Evolutionary conservation across 257 asterid genomes (phyloP), one percentile per base, ranked within the genome.

Genomic region (Nyctanthes arbortristis): DNA sequence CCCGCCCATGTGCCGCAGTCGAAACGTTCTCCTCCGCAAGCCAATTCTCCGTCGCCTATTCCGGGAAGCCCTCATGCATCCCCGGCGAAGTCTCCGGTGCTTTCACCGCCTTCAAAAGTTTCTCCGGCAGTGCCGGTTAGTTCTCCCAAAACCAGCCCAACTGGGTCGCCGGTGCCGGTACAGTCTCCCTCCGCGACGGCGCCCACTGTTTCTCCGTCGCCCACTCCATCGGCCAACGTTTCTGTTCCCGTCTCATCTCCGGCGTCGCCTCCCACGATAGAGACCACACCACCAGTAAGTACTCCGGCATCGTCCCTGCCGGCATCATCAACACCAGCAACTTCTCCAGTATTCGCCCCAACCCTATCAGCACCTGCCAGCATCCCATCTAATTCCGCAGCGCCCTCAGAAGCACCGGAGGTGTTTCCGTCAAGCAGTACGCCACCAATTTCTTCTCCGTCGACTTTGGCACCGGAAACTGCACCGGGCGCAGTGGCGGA

Each of bases 171-270:
- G 70, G 78, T 67, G 7, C 77, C 39, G n/a, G 54, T 84, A 47
- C 91, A 86, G 27, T 66, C 73, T 60, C 12, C 78, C 24, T 35
- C 73, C 72, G 64, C 88, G 11, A 29, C 78, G 49, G 66, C 57
- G 29, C 20, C 66, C 67, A 7, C 71, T 5, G 54, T 49, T 59
- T 63, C 85, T 29, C 89, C 83, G 22, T 24, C 83, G 45, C 79
- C 81, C 34, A 3, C 82, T 69, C 83, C 66, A 16, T 52, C 91
- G 45, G 1, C 67, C 64, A 65, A 33, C 18, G 79, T 22, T 54
- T 70, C 88, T 67, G 27, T 81, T 77, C 88, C 92, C 32, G 82
- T 72, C 33, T 85, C 89, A 6, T 78, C 96, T 76, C 79, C 67
- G 57, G 80, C 75, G 47, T 69, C 81, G 68, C 79, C 82, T 14